These are phyloP conservation scores for Entomortierella chlamydospora DNA, from an alignment of 192 early-diverging fungal genomes.

Conservation along the genomic window DNA sequence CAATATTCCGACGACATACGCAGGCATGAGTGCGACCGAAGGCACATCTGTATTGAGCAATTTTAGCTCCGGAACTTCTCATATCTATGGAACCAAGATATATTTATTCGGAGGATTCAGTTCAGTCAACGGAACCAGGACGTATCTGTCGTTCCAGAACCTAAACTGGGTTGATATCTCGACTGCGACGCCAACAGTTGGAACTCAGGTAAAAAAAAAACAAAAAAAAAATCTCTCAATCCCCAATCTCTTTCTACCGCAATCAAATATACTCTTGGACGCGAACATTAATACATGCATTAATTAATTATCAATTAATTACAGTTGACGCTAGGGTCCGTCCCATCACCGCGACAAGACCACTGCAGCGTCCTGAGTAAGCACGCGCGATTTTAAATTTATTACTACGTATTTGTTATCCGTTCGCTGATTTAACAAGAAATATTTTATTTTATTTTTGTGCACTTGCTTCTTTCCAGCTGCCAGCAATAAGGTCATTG, in stretches of 20 bases:
- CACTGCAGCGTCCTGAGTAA: constrained; percentile 53
- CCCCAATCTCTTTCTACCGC: background rate
- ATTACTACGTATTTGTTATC: no score
- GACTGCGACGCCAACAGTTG: constrained; percentile 18
- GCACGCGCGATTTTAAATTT: background rate
- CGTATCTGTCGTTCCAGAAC: constrained; percentile 33
- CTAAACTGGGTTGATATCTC: constrained; percentile 32
- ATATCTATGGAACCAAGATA: constrained; percentile 14
- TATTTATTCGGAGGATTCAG: constrained; percentile 42
- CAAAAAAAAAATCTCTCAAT: background rate
- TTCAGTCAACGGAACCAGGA: constrained; percentile 1
- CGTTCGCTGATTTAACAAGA: no score
- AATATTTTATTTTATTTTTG: no score
- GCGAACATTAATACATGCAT: no score
- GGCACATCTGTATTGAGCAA: background rate
- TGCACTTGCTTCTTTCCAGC: no score
- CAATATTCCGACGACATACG: constrained; percentile 21
- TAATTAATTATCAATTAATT: background rate
- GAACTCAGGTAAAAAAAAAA: constrained; percentile 30
- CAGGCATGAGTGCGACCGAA: background rate
- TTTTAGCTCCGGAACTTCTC: constrained; percentile 34
- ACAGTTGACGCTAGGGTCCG: constrained; percentile 22
- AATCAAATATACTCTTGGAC: no score
- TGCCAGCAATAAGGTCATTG: constrained; percentile 33
- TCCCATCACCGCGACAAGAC: constrained; percentile 24